Percentiles rank a stretch among this genome's conserved stretches.
Evolutionary conservation across 2,329 filamentous ascomycete species (phyloP).

Genomic region (Cordyceps militaris): DNA sequence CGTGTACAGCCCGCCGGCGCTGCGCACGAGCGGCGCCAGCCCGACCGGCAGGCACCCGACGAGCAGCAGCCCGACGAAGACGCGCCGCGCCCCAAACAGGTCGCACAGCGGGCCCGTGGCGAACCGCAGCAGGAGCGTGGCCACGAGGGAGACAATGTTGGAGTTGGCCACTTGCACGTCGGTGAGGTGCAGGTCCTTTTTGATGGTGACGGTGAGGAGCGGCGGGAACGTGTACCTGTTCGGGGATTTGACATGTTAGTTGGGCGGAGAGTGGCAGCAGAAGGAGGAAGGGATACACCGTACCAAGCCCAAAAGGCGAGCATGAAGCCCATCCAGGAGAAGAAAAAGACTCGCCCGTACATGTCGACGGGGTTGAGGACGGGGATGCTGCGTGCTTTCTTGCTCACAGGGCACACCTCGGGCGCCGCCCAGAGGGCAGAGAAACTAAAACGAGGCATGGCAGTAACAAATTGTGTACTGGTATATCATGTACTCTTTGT

Average conservation of each 20-base stretch:
- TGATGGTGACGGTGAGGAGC: constrained; percentile 70
- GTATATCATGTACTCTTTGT: neutral
- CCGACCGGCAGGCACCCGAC: constrained; percentile 74
- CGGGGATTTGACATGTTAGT: neutral
- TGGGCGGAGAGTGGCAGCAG: neutral
- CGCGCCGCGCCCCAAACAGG: constrained; percentile 69
- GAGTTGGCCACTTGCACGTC: constrained; percentile 73
- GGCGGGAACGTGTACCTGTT: constrained; percentile 74
- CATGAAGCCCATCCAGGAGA: constrained; percentile 81
- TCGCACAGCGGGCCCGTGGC: constrained; percentile 81
- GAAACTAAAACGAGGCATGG: constrained; percentile 24
- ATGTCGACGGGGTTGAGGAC: constrained; percentile 69
- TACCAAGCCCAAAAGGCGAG: constrained; percentile 80
- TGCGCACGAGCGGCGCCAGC: constrained; percentile 69
- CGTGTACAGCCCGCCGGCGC: constrained; percentile 54
- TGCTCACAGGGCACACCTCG: constrained; percentile 75
- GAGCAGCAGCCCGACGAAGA: constrained; percentile 73
- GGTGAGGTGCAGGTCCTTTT: constrained; percentile 66
- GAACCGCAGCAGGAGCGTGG: constrained; percentile 65
- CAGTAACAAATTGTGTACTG: neutral
- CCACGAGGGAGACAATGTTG: constrained; percentile 75
- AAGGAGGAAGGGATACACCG: constrained; percentile 10
- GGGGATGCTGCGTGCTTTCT: constrained; percentile 74
- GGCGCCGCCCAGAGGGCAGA: constrained; percentile 39
- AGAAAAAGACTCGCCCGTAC: constrained; percentile 85